A percentile compares a stretch with the other conserved stretches of the same genome.
These are phyloP conservation scores for Candida adriatica DNA, from an alignment of 805 yeast species.

Conservation along the genomic window DNA sequence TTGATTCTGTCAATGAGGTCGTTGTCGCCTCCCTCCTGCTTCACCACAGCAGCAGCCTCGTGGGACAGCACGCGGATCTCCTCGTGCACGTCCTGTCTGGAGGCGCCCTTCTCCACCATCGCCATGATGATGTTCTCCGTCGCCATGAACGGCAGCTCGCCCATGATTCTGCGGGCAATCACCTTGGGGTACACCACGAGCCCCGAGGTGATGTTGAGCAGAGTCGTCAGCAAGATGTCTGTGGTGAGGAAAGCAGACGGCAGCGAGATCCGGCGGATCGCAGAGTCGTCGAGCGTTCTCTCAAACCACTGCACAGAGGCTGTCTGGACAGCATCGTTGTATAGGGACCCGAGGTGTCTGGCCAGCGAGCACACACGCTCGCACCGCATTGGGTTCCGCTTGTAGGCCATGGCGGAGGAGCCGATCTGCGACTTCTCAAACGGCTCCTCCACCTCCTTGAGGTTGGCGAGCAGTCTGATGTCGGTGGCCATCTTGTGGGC, in stretches of 20 bases:
- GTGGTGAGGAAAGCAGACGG: constrained; percentile 97
- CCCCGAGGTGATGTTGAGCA: constrained; percentile 89
- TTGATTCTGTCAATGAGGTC: constrained; percentile 87
- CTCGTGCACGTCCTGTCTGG: constrained; percentile 98
- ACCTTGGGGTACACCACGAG: constrained; percentile 98
- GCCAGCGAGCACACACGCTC: constrained; percentile 98
- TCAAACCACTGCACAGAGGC: constrained; percentile 99
- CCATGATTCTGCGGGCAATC: constrained; percentile 88
- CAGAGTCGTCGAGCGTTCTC: constrained; percentile 96
- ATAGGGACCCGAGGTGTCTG: constrained; percentile 88
- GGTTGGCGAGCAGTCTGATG: constrained; percentile 88
- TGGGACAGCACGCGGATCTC: constrained; percentile 94
- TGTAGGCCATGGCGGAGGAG: constrained; percentile 97
- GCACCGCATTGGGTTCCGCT: constrained; percentile 99
- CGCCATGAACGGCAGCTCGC: constrained; percentile 99
- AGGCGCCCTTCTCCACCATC: constrained; percentile 96
- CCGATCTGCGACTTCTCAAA: constrained; percentile 99
- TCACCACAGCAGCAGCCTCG: constrained; percentile 95
- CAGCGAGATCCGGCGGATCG: constrained; percentile 92
- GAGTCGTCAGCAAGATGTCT: constrained; percentile 83
- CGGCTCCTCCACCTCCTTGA: constrained; percentile 97
- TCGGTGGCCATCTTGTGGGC: constrained; percentile 98
- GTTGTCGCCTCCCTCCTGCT: constrained; percentile 97
- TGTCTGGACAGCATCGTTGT: constrained; percentile 91
- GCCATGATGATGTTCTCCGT: constrained; percentile 99